These are phyloP conservation scores for Plasmodium fragile DNA, from an alignment of 169 alveolate species.

Conservation along the genomic window DNA sequence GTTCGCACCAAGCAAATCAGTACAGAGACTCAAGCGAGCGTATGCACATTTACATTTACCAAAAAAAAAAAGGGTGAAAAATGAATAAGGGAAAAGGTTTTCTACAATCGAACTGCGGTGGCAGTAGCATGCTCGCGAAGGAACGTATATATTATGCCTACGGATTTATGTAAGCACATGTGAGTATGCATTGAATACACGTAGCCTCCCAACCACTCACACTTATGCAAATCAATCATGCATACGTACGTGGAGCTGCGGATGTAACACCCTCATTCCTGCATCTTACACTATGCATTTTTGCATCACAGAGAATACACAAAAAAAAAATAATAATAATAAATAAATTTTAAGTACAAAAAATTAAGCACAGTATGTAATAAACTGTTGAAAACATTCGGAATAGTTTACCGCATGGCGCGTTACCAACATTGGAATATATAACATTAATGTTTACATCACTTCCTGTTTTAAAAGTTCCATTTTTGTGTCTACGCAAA, in stretches of 20 bases:
- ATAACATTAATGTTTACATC: background rate
- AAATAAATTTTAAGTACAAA: background rate
- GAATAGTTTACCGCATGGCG: background rate
- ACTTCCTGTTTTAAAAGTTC: background rate
- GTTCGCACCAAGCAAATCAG: background rate
- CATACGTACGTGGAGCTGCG: background rate
- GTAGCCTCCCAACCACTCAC: background rate
- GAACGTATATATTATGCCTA: background rate
- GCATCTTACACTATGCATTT: background rate
- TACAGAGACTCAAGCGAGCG: background rate
- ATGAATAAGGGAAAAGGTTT: background rate
- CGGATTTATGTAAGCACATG: background rate
- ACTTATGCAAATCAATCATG: background rate
- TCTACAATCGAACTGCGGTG: background rate
- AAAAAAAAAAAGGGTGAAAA: background rate
- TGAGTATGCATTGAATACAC: background rate
- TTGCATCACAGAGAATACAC: background rate
- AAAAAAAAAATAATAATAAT: background rate
- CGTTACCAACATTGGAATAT: background rate
- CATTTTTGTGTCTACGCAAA: conserved; percentile 2
- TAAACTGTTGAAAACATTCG: background rate
- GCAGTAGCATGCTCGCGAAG: background rate
- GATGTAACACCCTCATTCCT: background rate
- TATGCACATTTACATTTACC: background rate
- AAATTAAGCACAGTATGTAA: background rate